Base-by-base conservation (phyloP, 2,329 filamentous ascomycete species). In the Neonectria coccinea region DNA sequence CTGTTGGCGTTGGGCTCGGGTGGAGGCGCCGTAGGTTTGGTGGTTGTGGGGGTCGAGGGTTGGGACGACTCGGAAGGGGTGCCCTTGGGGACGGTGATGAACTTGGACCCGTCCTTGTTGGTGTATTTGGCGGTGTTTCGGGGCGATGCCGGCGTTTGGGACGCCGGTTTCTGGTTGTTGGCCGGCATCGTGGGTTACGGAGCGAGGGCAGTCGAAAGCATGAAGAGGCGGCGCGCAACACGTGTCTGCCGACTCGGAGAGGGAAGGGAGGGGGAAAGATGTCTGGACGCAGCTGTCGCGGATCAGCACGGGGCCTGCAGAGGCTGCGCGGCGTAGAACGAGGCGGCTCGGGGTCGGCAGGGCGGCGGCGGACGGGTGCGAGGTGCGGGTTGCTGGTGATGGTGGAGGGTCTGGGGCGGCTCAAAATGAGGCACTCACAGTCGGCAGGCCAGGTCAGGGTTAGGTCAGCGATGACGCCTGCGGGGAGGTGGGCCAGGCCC, bases 41-140 rank as follows among this genome's bases (percentile, higher is more conserved):
- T 76, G 25, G 80, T 75, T 50, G 82, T 84, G 59, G 86, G 85
- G 29, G 79, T 80, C 41, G 86, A 85, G 58, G 85, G 83, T 69
- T 85, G 84, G 48, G 86, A 84, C 18, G 85, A 83, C 61, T 88
- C 85, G 68, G 84, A 84, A 55, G 80, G 79, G 39, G 80, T 80
- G 57, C 79, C 79, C 77, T 90, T 89, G 31, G 88, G 87, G 14
- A 90, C 84, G 47, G 86, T 89, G 75, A 90, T 90, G 77, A 88
- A 88, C 80, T 91, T 91, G 66, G 88, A 89, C 64, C 88, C 88
- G 81, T 91, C 88, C 77, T 90, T 90, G 74, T 89, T 90, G 65
- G 84, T 88, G 75, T 90, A 89, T 73, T 89, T 90, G 29, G 88
- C 84, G 18, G 85, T 87, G 54, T 80, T 80, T 64, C 81, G 82